A percentile compares a stretch with the other conserved stretches of the same genome.
phyloP scores from a whole-genome alignment of 2,329 filamentous ascomycete species.

The Talaromyces sp. region DNA sequence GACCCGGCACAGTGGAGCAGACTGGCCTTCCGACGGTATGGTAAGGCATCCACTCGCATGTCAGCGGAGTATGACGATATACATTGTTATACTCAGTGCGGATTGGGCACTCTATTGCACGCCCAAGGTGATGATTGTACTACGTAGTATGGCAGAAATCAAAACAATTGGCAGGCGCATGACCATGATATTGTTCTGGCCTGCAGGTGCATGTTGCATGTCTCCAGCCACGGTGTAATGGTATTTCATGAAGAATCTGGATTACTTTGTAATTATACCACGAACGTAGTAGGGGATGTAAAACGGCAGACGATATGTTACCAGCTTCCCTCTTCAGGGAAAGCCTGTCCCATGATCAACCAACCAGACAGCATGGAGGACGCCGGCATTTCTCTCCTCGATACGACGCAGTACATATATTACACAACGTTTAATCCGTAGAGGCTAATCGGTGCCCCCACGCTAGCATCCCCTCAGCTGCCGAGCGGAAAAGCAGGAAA shows the following conservation, averaged over 20 bases:
- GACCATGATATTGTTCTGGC: background rate
- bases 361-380: background rate
- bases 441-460: background rate
- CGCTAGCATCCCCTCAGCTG: background rate
- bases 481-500: background rate
- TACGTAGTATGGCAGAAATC: background rate
- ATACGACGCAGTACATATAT: background rate
- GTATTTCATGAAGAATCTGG: background rate
- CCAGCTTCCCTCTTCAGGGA: background rate
- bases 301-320: background rate
- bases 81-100: background rate
- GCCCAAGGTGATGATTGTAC: background rate
- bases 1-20: background rate
- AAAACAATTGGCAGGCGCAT: background rate
- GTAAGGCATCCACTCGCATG: conserved; percentile 1
- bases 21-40: conserved; percentile 2
- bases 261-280: background rate
- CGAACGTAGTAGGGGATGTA: background rate
- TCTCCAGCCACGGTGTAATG: background rate
- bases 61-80: background rate
- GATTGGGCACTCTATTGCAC: background rate
- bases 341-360: background rate
- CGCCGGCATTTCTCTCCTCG: background rate
- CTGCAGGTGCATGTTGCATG: background rate
- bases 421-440: background rate